Base-by-base conservation (phyloP, 2,329 filamentous ascomycete genomes). In the Diaporthe citrichinensis region DNA sequence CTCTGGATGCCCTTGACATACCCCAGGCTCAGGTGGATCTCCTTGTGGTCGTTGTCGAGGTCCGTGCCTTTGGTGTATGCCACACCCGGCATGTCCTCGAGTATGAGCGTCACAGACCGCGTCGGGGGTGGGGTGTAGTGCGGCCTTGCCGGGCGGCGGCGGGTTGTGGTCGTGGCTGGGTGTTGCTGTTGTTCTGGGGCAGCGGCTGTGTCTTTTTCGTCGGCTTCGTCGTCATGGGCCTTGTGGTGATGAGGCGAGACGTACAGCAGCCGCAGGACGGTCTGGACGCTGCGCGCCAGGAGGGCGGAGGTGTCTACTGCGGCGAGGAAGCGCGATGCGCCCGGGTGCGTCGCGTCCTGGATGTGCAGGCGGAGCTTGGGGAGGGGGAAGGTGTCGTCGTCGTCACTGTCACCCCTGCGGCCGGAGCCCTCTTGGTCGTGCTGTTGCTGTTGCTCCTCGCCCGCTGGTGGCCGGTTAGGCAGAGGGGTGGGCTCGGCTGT, bases 71-170 rank as follows among this genome's bases (percentile, higher is more conserved):
- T 95, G 1, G 96, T 98, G 86, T 98, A 98, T 28, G 96, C 96
- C 6, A 98, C 94, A 68, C 96, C 96, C 65, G 86, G 87, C 90
- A 98, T 95, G 78, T 92, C 88, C 41, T 94, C 91, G 6, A 98
- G 87, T 76, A 98, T 88, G 49, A 98, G 85, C 0, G 96, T 98
- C 25, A 98, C 92, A 71, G 95, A 97, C 76, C 95, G 93, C 14
- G 95, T 97, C n/a, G 90, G 87, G 55, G 91, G 90, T 15, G 84
- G 81, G 71, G 84, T 73, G 49, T 65, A 65, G 36, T 12, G 61
- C 58, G 51, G 69, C 41, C 28, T 53, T 25, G 49, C n/a, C 44
- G 74, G 61, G 10, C 31, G 72, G 49, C 14, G 55, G 34, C 1
- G 14, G 23, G 57, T 39, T 3, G 23, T 28, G 28, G n/a, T 41